Base-by-base conservation (phyloP, 768 basidiomycete species). In the Lyophyllum decastes region DNA sequence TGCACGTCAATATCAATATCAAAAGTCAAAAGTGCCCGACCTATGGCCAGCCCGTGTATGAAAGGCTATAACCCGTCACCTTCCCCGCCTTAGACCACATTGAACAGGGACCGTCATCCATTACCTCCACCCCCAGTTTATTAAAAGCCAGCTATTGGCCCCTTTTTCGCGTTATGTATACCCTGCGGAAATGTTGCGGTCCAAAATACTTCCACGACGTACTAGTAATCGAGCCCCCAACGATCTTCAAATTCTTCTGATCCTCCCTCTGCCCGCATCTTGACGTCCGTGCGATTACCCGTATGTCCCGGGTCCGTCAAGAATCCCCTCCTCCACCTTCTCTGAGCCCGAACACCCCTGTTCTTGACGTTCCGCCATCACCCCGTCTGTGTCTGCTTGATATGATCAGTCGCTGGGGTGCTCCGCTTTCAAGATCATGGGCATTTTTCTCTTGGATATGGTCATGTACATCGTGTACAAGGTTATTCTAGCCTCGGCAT, bases 321-420 rank as follows among this genome's bases (percentile, higher is more conserved):
- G 47, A 54, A 54, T 24, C 25, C 24, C 4, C 43, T 40, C 17
- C 25, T 52, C 2, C 48, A 14, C 24, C 49, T 46, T 55, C 49
- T 55, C 30, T 46, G 22, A 5, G 12, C 22, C 50, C 11, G 22
- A 41, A 33, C 7, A 5, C 35, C 21, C 24, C 26, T 26, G 14
- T 17, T 22, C 40, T 45, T 55, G 53, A 38, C 54, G 26, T 48
- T 45, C 27, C 34, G 44, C 35, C 58, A 40, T 55, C 54, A 60
- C 38, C 38, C 41, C 33, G 35, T 34, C 52, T 25, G 17, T 35
- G 11, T 57, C 34, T 50, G 47, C 43, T 50, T 50, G 49, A 48
- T 43, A 55, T 47, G 49, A 48, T 60, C 54, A 55, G 30, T 60
- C 45, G 17, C 33, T 52, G 24, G 25, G 16, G 2, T 45, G 21